Evolutionary conservation across 371 early-diverging fungal genomes (phyloP), one percentile per base, ranked within the genome.

Genomic region (Mucor indicus): DNA sequence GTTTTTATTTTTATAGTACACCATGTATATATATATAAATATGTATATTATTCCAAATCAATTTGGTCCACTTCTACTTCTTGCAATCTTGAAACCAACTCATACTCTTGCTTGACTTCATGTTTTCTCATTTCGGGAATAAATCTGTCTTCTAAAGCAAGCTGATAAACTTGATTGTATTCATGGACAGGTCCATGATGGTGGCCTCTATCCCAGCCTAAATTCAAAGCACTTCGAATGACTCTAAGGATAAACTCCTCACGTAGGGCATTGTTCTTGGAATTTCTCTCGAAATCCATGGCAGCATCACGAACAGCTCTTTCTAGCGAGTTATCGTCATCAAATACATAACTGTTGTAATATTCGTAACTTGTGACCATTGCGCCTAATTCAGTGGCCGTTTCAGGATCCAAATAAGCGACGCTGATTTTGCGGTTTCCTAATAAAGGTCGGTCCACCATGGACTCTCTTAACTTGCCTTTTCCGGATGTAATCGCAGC

Each of bases 321-420:
- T 17, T 56, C 57, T 37, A 82, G 20, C 12, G 51, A 13, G 15
- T 13, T 33, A n/a, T n/a, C n/a, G 6, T 29, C 30, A 38, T 77
- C 62, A 52, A 78, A 85, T 2, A 81, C 50, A 41, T 83, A 85
- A 38, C 79, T 71, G 55, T 85, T 85, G 55, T 77, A 77, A 9
- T 60, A 52, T 43, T 79, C 80, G 12, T 47, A 53, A 19, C 60
- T 71, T 37, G 62, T 72, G 25, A 62, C 72, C 1, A 63, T 51
- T 22, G 74, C 54, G 9, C 38, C 67, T 60, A 31, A 68, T 53
- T 60, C 60, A 12, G 51, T 33, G 6, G 31, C n/a, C 2, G 45
- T 32, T 3, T 27, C 31, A 19, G 60, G 55, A 32, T 60, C 48
- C 37, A 50, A 9, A 10, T 30, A 43, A 1, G 46, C 36, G 3